Evolutionary conservation across 2,329 filamentous ascomycete genomes (phyloP), one percentile per base, ranked within the genome.

Genomic region (Phoma sp.): DNA sequence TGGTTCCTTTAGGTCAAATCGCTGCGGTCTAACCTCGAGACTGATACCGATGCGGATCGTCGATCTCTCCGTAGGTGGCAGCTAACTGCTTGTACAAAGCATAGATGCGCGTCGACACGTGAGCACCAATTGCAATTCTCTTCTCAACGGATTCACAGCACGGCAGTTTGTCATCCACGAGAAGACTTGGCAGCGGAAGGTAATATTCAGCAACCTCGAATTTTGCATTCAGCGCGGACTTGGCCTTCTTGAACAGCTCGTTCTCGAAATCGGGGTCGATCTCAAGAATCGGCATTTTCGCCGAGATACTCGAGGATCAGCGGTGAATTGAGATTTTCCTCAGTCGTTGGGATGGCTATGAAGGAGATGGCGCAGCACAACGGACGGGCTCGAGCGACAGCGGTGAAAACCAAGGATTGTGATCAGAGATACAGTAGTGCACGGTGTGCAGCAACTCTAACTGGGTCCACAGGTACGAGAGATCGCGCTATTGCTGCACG

Each of bases 61-160:
- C 13, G n/a, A 29, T 25, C 22, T 4, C 14, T 4, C 32, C 25
- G 38, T 51, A 59, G n/a, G 49, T 47, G 13, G 47, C 42, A 14
- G 40, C 50, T 7, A 42, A 30, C 18, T 50, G 54, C 47, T 52
- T n/a, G 24, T 60, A 59, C 18, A 50, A 42, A 25, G 47, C 45
- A 54, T 18, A 45, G 7, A 58, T 58, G 55, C 58, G 58, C 44
- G 14, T 23, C 1, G 55, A 55, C 3, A 51, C 3, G 32, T 60
- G 50, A 23, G 58, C 44, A 29, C 47, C 58, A 36, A 58, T 30
- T 37, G 51, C 55, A 7, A 35, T 44, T 11, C 55, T 58, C 18
- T 58, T 55, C 40, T 55, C 47, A n/a, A 45, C 43, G 41, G 57
- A 50, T 47, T 59, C 54, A 48, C 52, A 39, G 46, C 54, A 59